Base-by-base conservation (phyloP, 1,284 basidiomycete genomes). In the Gomphus bonarii region DNA sequence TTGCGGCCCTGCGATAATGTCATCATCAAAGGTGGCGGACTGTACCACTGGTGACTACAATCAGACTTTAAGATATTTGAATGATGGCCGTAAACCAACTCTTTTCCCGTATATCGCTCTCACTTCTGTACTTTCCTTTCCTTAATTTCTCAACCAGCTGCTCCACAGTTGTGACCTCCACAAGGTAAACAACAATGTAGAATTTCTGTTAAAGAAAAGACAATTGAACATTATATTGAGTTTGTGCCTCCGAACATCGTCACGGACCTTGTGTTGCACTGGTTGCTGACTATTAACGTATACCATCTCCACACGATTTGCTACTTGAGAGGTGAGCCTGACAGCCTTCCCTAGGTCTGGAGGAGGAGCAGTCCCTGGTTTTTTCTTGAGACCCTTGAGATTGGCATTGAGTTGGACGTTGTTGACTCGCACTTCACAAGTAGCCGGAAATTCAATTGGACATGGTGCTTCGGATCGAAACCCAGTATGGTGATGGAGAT, bases 331-430 rank as follows among this genome's bases (percentile, higher is more conserved):
- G 44, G 68, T 69, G 30, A 77, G 68, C 57, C 79, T 74, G 7
- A 85, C 70, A 52, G 77, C 72, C 67, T 80, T 84, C 40, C 80
- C 80, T 40, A 97, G 70, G 67, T 95, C 87, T 10, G 93, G 86
- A 0, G 94, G 94, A 18, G 94, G 92, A 1, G 94, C 91, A 53
- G 91, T 97, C 0, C 94, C 94, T n/a, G 93, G 87, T 66, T 93
- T 95, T 71, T 97, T 97, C 76, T 97, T 95, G 64, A 97, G 72
- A 1, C 95, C 95, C 66, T 93, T 91, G 63, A 93, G 72, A 68
- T 88, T 95, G 54, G 88, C 91, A 11, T 74, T 74, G 33, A 95
- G 71, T 50, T 78, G 73, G 3, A 76, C 75, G 58, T 75, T 77
- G 67, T 97, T 95, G 40, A 97, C 81, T 63, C 86, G 82, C 53